A percentile compares a stretch with the other conserved stretches of the same genome.
These are phyloP conservation scores for Fragilariopsis cylindrus DNA, from an alignment of 108 stramenopile species.

Conservation along the genomic window DNA sequence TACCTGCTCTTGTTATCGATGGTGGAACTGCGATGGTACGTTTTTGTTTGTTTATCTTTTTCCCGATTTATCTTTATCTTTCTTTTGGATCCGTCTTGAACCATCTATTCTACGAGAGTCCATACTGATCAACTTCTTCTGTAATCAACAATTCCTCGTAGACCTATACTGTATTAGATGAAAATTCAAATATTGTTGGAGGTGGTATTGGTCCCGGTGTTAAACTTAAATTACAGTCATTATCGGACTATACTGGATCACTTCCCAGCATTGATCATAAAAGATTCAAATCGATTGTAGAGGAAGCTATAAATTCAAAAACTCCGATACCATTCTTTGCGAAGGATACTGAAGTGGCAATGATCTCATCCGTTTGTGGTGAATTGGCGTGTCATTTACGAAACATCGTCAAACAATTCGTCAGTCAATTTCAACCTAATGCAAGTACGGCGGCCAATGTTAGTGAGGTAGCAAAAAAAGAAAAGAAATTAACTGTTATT, in stretches of 20 bases:
- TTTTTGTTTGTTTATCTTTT: too few relatives aligned
- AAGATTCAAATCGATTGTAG: slow-evolving; percentile 28
- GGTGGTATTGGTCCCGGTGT: slow-evolving; percentile 75
- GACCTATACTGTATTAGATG: slow-evolving; percentile 68
- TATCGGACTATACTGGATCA: slow-evolving; percentile 51
- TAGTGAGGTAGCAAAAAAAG: slow-evolving; percentile 1
- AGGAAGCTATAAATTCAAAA: slow-evolving; percentile 21
- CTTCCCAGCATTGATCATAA: slow-evolving; percentile 49
- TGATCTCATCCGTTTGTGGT: slow-evolving; percentile 50
- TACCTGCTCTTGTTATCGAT: slow-evolving; percentile 63
- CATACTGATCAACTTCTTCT: too few relatives aligned
- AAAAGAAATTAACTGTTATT: slow-evolving; percentile 27
- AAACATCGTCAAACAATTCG: slow-evolving; percentile 43
- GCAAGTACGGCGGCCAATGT: slow-evolving; percentile 6
- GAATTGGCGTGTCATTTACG: slow-evolving; percentile 54
- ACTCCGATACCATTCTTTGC: slow-evolving; percentile 52
- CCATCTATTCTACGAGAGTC: too few relatives aligned
- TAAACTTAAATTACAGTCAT: slow-evolving; percentile 36
- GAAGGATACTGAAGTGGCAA: slow-evolving; percentile 55
- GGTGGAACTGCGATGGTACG: slow-evolving; percentile 58
- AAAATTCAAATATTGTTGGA: slow-evolving; percentile 60
- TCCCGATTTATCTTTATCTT: slow-evolving; percentile 27
- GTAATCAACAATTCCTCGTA: too few relatives aligned
- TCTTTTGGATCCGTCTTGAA: too few relatives aligned
- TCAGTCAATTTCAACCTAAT: slow-evolving; percentile 10